These are phyloP conservation scores for Physcia stellaris DNA, from an alignment of 495 filamentous ascomycete species.

Conservation along the genomic window DNA sequence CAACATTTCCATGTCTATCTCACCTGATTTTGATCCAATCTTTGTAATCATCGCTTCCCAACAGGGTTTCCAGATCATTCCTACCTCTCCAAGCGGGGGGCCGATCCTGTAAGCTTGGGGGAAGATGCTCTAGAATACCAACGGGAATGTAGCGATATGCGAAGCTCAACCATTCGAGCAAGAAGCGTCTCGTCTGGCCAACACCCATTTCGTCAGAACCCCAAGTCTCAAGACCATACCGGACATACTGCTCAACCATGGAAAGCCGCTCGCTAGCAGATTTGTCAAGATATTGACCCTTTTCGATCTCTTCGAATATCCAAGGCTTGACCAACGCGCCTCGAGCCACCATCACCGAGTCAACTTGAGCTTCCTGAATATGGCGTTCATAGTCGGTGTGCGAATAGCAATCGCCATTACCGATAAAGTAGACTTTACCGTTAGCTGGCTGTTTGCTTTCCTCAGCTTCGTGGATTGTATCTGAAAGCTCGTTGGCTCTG, in stretches of 20 bases:
- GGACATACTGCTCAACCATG: slow-evolving; percentile 77
- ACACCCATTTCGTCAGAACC: slow-evolving; percentile 87
- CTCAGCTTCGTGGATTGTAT: slow-evolving; percentile 70
- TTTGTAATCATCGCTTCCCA: slow-evolving; percentile 78
- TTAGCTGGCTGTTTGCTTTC: slow-evolving; percentile 38
- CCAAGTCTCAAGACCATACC: slow-evolving; percentile 87
- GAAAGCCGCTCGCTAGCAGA: slow-evolving; percentile 69
- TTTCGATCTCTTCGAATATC: slow-evolving; percentile 92
- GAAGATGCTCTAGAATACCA: slow-evolving; percentile 75
- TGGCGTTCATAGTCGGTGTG: slow-evolving; percentile 77
- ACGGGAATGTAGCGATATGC: slow-evolving; percentile 78
- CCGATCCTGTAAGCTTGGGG: slow-evolving; percentile 74
- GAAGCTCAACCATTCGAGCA: slow-evolving; percentile 94
- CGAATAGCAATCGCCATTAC: slow-evolving; percentile 93
- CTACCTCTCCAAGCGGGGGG: slow-evolving; percentile 72
- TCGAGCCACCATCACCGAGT: slow-evolving; percentile 58
- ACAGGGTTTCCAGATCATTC: slow-evolving; percentile 79
- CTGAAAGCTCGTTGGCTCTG: slow-evolving; percentile 44
- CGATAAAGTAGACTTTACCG: slow-evolving; percentile 70
- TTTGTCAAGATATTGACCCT: slow-evolving; percentile 90
- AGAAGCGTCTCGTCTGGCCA: slow-evolving; percentile 74
- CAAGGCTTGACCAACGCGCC: slow-evolving; percentile 91
- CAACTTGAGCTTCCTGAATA: slow-evolving; percentile 61
- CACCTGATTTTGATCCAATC: slow-evolving; percentile 99
- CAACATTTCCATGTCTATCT: slow-evolving; percentile 9